Conservation (phyloP, 441 rosid genomes). For the Arabidopsis lyrata region DNA sequence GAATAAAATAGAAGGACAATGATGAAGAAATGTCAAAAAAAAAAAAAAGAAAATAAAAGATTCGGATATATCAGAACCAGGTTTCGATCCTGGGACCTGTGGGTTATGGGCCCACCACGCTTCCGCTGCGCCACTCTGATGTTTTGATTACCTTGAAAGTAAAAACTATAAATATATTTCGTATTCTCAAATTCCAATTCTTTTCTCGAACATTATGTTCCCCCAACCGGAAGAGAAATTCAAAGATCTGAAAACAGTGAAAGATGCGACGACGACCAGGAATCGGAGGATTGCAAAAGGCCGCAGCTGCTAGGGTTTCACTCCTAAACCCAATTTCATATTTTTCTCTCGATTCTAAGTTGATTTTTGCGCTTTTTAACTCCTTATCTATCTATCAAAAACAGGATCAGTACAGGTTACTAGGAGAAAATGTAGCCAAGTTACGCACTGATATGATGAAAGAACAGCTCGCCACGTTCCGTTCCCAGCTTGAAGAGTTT, state of each 20-base stretch:
- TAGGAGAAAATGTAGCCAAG: constrained; percentile 95
- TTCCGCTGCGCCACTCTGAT: constrained; percentile 90
- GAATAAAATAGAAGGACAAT: no score
- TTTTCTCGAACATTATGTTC: background rate
- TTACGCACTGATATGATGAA: constrained; percentile 90
- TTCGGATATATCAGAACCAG: constrained; percentile 85
- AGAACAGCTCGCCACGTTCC: constrained; percentile 92
- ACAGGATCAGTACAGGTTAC: constrained; percentile 68
- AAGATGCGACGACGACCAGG: constrained; percentile 86
- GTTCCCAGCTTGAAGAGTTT: constrained; percentile 89
- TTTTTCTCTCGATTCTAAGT: background rate
- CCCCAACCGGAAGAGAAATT: background rate
- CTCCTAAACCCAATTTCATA: constrained; percentile 22
- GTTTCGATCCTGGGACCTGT: constrained; percentile 90
- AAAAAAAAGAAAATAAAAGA: no score
- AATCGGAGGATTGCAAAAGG: constrained; percentile 90
- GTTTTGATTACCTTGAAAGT: no score
- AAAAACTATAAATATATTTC: no score
- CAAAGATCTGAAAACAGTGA: constrained; percentile 17
- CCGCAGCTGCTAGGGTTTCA: constrained; percentile 83
- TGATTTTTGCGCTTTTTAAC: background rate
- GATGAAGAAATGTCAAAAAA: no score
- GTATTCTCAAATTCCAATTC: background rate
- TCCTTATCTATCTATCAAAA: constrained; percentile 3
- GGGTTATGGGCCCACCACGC: constrained; percentile 96